A percentile compares a stretch with the other conserved stretches of the same genome.
Conservation (phyloP, 257 asterid species). For the Anisodus acutangulus region DNA sequence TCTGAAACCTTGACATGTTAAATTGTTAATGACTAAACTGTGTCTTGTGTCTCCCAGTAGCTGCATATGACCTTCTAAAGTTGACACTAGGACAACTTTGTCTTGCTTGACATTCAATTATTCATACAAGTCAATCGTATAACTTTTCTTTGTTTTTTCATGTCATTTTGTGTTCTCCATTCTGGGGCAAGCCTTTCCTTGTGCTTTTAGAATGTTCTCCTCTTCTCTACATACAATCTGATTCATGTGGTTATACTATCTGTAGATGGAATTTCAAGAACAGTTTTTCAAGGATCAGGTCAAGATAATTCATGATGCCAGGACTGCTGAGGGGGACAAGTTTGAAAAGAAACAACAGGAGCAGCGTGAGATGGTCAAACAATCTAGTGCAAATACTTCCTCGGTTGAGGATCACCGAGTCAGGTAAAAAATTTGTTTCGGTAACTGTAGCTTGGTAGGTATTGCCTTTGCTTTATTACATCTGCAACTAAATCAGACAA, state of each 20-base stretch:
- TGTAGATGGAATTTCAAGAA: slow-evolving; percentile 27
- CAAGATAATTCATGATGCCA: background rate
- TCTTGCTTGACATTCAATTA: slow-evolving; percentile 3
- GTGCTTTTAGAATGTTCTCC: slow-evolving; percentile 1
- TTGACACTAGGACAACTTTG: background rate
- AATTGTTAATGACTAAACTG: background rate
- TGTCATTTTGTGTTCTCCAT: background rate
- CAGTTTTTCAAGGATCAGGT: slow-evolving; percentile 22
- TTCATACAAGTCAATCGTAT: background rate
- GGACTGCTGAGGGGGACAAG: slow-evolving; percentile 10
- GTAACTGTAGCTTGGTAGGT: background rate
- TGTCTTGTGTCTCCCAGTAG: background rate
- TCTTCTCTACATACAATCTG: background rate
- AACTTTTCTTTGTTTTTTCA: background rate
- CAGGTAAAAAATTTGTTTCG: background rate
- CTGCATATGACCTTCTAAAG: background rate
- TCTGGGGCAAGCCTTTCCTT: background rate
- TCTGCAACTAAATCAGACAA: background rate
- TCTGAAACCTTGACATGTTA: background rate
- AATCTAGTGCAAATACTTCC: slow-evolving; percentile 19
- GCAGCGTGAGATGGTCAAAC: slow-evolving; percentile 7
- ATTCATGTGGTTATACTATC: background rate
- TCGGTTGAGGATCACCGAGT: slow-evolving; percentile 3
- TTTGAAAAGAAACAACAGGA: slow-evolving; percentile 28
- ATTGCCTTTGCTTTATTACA: background rate